Evolutionary conservation across 2,329 filamentous ascomycete species (phyloP).

Genomic region (Fonsecaea multimorphosa): DNA sequence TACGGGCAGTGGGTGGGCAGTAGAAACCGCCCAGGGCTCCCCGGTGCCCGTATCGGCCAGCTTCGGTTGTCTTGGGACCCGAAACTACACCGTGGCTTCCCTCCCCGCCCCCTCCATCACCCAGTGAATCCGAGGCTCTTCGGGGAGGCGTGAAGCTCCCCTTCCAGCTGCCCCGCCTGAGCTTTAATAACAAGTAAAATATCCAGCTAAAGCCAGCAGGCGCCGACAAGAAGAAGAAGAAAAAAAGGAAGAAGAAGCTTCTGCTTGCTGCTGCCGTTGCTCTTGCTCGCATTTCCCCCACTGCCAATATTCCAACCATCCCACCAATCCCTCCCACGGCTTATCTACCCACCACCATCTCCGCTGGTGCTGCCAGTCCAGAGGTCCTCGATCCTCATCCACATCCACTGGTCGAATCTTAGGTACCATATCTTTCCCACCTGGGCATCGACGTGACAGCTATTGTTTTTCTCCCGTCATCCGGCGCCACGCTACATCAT

Average conservation of each 20-base stretch:
- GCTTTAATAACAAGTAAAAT: neutral
- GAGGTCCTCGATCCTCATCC: neutral
- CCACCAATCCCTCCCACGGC: slow-evolving; percentile 18
- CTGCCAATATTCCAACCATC: slow-evolving; percentile 2
- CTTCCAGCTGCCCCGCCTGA: slow-evolving; percentile 12
- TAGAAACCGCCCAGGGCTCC: neutral
- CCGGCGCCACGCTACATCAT: slow-evolving; percentile 16
- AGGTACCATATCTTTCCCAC: slow-evolving; percentile 17
- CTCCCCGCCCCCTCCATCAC: slow-evolving; percentile 5
- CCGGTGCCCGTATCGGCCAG: neutral
- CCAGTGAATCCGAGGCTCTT: slow-evolving; percentile 4
- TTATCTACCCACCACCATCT: slow-evolving; percentile 13
- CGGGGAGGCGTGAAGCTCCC: neutral
- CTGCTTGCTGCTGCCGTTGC: neutral
- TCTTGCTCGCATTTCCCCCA: neutral
- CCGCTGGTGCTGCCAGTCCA: slow-evolving; percentile 3
- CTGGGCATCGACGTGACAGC: slow-evolving; percentile 24
- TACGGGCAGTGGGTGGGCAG: neutral
- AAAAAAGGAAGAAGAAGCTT: neutral
- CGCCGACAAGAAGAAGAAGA: neutral
- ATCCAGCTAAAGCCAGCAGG: neutral
- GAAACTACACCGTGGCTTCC: slow-evolving; percentile 1
- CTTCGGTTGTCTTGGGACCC: slow-evolving; percentile 2
- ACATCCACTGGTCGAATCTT: slow-evolving; percentile 6
- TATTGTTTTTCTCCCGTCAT: slow-evolving; percentile 36